Evolutionary conservation across 225 moss, liverwort and hornwort species (phyloP).

Genomic region (Sphagnum contortum): DNA sequence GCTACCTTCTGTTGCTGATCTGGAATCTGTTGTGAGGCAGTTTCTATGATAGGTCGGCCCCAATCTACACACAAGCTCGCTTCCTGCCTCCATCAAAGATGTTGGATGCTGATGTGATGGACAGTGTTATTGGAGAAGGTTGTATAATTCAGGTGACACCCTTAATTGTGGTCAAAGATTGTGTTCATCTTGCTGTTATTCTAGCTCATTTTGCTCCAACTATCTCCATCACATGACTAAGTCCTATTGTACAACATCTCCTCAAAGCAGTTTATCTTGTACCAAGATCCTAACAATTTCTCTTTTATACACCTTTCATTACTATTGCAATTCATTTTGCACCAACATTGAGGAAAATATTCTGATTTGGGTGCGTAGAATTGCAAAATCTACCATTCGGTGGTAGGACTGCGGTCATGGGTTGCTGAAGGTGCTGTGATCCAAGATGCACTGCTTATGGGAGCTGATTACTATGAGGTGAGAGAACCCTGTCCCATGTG

Average conservation of each 20-base stretch:
- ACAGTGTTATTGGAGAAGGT: slow-evolving; percentile 97
- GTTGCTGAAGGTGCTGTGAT: slow-evolving; percentile 86
- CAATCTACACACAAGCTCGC: slow-evolving; percentile 96
- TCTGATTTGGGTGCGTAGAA: slow-evolving; percentile 20
- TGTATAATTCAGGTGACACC: slow-evolving; percentile 65
- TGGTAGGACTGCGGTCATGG: slow-evolving; percentile 92
- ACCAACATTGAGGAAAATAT: too few relatives aligned
- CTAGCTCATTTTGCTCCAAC: too few relatives aligned
- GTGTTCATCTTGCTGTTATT: too few relatives aligned
- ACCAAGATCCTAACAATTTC: too few relatives aligned
- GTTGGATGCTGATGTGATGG: slow-evolving; percentile 89
- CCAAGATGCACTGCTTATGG: slow-evolving; percentile 96
- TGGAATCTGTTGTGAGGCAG: slow-evolving; percentile 10
- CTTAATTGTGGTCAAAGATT: too few relatives aligned
- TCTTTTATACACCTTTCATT: too few relatives aligned
- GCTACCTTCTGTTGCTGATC: too few relatives aligned
- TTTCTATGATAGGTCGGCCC: slow-evolving; percentile 91
- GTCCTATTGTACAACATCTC: too few relatives aligned
- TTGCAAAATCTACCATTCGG: slow-evolving; percentile 89
- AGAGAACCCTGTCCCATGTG: too few relatives aligned
- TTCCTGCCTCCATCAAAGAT: slow-evolving; percentile 94
- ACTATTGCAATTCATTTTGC: too few relatives aligned
- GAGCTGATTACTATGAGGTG: slow-evolving; percentile 97
- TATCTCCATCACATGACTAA: too few relatives aligned
- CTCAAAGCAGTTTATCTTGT: too few relatives aligned